phyloP scores from a whole-genome alignment of 2,329 filamentous ascomycete genomes.

The Leptographium lundbergii region DNA sequence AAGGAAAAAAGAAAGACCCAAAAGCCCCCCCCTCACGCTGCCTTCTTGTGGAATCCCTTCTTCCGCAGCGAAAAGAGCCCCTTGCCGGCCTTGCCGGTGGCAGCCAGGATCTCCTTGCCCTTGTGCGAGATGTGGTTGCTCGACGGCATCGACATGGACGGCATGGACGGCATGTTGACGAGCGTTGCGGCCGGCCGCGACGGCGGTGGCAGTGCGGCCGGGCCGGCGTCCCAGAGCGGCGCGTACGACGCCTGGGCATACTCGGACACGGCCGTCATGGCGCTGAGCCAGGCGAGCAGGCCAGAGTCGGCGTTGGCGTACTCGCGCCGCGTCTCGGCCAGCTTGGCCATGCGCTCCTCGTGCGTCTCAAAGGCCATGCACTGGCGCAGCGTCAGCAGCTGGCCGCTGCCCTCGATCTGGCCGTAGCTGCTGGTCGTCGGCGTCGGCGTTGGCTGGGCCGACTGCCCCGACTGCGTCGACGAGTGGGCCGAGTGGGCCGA shows the following conservation, averaged over 20 bases:
- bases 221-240: conserved; percentile 13
- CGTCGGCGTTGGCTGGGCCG: neutral
- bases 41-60: conserved; percentile 49
- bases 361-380: conserved; percentile 58
- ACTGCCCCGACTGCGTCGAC: neutral
- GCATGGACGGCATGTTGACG: conserved; percentile 31
- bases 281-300: conserved; percentile 44
- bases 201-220: conserved; percentile 24
- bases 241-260: conserved; percentile 24
- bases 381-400: conserved; percentile 35
- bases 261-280: conserved; percentile 34
- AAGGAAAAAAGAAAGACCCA: neutral
- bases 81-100: conserved; percentile 80
- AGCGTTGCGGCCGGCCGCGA: conserved; percentile 21
- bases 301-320: conserved; percentile 66
- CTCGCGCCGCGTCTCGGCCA: conserved; percentile 56
- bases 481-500: neutral
- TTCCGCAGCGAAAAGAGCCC: conserved; percentile 84
- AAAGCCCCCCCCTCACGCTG: neutral
- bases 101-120: conserved; percentile 79
- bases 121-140: conserved; percentile 60
- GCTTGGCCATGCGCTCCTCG: conserved; percentile 59
- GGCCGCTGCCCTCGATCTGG: conserved; percentile 4
- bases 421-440: neutral
- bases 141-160: conserved; percentile 30